Percentiles rank a stretch among this genome's conserved stretches.
Evolutionary conservation across 257 asterid genomes (phyloP).

Genomic region (Petrea volubilis): DNA sequence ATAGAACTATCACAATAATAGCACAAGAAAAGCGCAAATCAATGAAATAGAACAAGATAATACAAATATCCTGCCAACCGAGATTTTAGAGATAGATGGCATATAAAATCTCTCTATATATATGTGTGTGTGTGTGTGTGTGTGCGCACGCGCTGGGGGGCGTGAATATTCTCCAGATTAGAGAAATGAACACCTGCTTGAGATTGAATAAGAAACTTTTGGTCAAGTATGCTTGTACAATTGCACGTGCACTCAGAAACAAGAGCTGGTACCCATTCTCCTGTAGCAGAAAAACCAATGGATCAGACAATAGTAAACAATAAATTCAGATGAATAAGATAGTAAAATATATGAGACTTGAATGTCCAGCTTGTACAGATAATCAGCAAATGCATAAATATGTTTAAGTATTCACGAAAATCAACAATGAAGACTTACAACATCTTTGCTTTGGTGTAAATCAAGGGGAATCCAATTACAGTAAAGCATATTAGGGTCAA

Average conservation of each 20-base stretch:
- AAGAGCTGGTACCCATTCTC: conserved; percentile 77
- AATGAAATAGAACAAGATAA: not conserved
- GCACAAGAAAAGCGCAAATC: not conserved
- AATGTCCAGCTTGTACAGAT: not conserved
- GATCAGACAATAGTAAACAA: not conserved
- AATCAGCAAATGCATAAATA: too few species aligned
- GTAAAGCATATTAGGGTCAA: not conserved
- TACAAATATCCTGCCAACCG: not conserved
- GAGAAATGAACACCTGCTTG: conserved; percentile 55
- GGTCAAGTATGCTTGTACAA: conserved; percentile 79
- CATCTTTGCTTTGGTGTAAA: not conserved
- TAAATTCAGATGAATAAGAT: not conserved
- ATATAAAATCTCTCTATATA: not conserved
- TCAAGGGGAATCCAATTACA: conserved; percentile 1
- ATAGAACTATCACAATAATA: not conserved
- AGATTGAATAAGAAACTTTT: conserved; percentile 68
- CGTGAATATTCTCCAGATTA: not conserved
- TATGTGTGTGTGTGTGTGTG: too few species aligned
- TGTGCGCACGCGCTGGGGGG: too few species aligned
- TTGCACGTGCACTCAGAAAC: conserved; percentile 57
- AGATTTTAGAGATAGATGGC: not conserved
- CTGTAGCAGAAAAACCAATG: conserved; percentile 27
- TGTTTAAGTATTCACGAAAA: not conserved
- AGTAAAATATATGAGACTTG: not conserved
- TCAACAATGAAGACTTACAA: not conserved